Evolutionary conservation across 1,139 yeast species (phyloP), one percentile per base, ranked within the genome.

Genomic region (Geotrichum aggregatum): DNA sequence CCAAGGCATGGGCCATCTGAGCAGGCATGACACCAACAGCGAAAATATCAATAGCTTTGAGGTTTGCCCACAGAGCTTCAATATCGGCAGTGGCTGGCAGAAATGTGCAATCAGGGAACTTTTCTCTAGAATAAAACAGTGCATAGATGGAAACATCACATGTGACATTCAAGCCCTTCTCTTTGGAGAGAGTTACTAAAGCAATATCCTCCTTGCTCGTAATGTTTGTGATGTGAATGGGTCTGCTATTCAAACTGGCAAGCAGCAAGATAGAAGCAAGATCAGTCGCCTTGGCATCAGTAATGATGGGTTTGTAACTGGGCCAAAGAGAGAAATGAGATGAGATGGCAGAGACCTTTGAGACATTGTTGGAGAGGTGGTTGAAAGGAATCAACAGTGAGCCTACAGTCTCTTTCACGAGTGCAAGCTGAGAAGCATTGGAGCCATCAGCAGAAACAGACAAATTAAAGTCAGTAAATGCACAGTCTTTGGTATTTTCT

Each of bases 211-310:
- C 89, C 67, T 78, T 80, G 55, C 85, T 78, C 49, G 87, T 81
- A 52, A 92, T 92, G 61, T 87, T 89, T 54, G 96, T 87, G 61
- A 92, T 83, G 70, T 92, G 98, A 59, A 92, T 85, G 45, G 91
- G 76, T 66, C 96, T 79, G 72, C 75, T 79, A 75, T 87, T 91
- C 66, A 92, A 79, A 40, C 96, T 86, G 50, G 98, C 96, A 71
- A 92, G 76, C 66, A 92, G 78, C 67, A 92, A 75, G 50, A 91
- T 85, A 4, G 96, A 86, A 18, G 98, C 98, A 65, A 92, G 77
- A 65, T 88, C 94, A 44, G 97, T 87, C 26, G 94, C 83, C 69
- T 82, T 83, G 46, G 98, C 97, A 71, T 92, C 97, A 46, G 96
- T 88, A 60, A 91, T 78, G 59, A 92, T 86, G 58, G 95, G 94